phyloP scores from a whole-genome alignment of 2,329 filamentous ascomycete genomes.

The Arachnopeziza araneosa region DNA sequence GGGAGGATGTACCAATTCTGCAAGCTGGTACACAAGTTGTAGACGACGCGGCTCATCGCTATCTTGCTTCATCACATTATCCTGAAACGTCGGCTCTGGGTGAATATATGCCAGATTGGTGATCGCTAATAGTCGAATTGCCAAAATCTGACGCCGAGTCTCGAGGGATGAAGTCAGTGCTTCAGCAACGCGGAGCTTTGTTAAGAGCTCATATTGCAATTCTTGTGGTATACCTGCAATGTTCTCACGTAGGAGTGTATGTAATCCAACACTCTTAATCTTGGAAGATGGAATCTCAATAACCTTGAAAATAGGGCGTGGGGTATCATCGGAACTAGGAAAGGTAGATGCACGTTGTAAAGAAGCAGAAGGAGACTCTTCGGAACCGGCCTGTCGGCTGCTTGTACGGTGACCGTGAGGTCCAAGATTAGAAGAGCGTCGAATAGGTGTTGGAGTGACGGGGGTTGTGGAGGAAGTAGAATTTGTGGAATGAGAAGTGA shows the following conservation, averaged over 20 bases:
- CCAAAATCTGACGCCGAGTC: slow-evolving; percentile 69
- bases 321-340: slow-evolving; percentile 20
- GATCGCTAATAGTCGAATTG: slow-evolving; percentile 78
- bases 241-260: slow-evolving; percentile 50
- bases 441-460: slow-evolving; percentile 30
- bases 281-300: slow-evolving; percentile 48
- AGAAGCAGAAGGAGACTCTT: slow-evolving; percentile 31
- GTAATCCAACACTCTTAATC: slow-evolving; percentile 47
- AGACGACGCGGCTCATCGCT: slow-evolving; percentile 82
- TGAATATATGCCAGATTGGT: slow-evolving; percentile 90
- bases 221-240: slow-evolving; percentile 64
- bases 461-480: slow-evolving; percentile 27
- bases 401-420: slow-evolving; percentile 27
- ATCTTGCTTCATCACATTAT: slow-evolving; percentile 82
- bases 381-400: slow-evolving; percentile 28
- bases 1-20: slow-evolving; percentile 83
- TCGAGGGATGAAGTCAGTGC: slow-evolving; percentile 63
- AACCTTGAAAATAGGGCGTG: slow-evolving; percentile 24
- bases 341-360: slow-evolving; percentile 18
- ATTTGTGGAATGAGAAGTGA: slow-evolving; percentile 23
- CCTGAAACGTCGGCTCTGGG: slow-evolving; percentile 73
- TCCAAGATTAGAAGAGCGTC: slow-evolving; percentile 31
- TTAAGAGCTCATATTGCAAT: slow-evolving; percentile 77
- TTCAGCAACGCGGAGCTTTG: slow-evolving; percentile 77
- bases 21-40: slow-evolving; percentile 87